phyloP scores from a whole-genome alignment of 352 stramenopile species.

The Pythium volutum region DNA sequence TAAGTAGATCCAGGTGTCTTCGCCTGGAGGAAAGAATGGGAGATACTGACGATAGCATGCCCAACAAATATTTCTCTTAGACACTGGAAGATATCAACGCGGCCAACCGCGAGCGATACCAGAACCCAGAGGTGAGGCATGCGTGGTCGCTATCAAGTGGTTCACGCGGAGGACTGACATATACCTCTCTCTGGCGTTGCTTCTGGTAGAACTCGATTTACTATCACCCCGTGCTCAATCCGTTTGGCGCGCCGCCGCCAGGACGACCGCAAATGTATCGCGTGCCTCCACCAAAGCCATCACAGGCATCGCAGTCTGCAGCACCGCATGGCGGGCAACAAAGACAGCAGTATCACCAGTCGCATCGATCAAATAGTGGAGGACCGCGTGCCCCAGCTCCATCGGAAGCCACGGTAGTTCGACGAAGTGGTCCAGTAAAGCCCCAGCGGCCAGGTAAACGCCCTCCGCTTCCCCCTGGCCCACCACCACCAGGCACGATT shows the following conservation, averaged over 20 bases:
- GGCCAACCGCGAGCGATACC: slow-evolving; percentile 58
- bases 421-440: slow-evolving; percentile 1
- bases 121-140: slow-evolving; percentile 59
- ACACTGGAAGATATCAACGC: slow-evolving; percentile 49
- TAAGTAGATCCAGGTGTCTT: slow-evolving; percentile 10
- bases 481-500: slow-evolving; percentile 56
- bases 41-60: background rate
- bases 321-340: background rate
- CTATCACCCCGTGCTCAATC: slow-evolving; percentile 78
- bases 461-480: slow-evolving; percentile 47
- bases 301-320: slow-evolving; percentile 1
- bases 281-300: slow-evolving; percentile 26
- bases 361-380: background rate
- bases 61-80: slow-evolving; percentile 20
- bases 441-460: slow-evolving; percentile 51
- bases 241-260: slow-evolving; percentile 65
- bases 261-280: slow-evolving; percentile 63
- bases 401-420: slow-evolving; percentile 12
- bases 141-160: too few relatives aligned
- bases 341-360: background rate
- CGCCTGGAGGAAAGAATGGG: background rate
- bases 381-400: background rate
- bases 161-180: too few relatives aligned
- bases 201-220: slow-evolving; percentile 67
- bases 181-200: background rate